Conservation (phyloP, 164 flowering plant genomes). For the Cinnamomum chago region DNA sequence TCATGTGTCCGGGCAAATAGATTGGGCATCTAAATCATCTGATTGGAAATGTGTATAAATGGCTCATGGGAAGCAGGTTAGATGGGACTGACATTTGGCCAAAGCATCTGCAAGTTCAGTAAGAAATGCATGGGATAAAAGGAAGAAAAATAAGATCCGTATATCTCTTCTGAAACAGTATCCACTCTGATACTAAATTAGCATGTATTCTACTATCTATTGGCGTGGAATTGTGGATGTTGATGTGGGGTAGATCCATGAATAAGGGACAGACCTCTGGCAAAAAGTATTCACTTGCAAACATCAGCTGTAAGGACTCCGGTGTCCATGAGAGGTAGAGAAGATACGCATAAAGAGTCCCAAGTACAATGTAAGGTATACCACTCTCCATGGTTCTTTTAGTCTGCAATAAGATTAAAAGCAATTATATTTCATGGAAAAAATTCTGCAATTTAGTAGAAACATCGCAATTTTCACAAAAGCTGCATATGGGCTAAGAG, state of each 20-base stretch:
- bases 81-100: too few species aligned
- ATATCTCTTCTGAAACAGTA: too few species aligned
- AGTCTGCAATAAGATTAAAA: constrained; percentile 50
- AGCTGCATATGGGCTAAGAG: not conserved
- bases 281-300: constrained; percentile 79
- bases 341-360: constrained; percentile 72
- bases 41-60: too few species aligned
- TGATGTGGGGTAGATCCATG: not conserved
- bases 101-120: too few species aligned
- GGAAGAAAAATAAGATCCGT: too few species aligned
- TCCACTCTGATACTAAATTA: too few species aligned
- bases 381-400: constrained; percentile 64
- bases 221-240: not conserved
- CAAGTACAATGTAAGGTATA: constrained; percentile 69
- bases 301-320: constrained; percentile 66
- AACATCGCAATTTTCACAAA: too few species aligned
- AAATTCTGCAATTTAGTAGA: not conserved
- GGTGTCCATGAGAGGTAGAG: constrained; percentile 93
- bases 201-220: too few species aligned
- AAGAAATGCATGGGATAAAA: too few species aligned
- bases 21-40: too few species aligned
- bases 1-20: too few species aligned
- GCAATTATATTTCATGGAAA: not conserved
- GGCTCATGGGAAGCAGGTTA: too few species aligned
- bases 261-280: constrained; percentile 63